These are phyloP conservation scores for Carpinus viminea DNA, from an alignment of 306 rosid genomes.

Conservation along the genomic window DNA sequence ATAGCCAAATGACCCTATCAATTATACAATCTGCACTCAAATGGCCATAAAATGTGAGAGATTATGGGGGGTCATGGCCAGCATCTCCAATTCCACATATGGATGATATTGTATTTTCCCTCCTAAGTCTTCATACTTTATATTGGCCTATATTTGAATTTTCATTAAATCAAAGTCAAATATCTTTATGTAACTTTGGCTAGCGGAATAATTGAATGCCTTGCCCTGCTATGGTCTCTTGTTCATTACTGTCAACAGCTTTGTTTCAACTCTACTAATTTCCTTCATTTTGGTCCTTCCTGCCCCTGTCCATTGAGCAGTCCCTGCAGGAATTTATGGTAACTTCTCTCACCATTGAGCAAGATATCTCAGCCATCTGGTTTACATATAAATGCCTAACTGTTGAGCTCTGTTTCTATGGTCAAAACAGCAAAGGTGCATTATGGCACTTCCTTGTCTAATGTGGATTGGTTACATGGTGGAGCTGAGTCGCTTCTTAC, in stretches of 20 bases:
- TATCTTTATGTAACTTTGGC: not conserved
- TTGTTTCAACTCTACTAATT: slow-evolving; percentile 29
- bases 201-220: not conserved
- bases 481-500: slow-evolving; percentile 91
- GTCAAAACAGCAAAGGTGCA: slow-evolving; percentile 74
- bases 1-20: not conserved
- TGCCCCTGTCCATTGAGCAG: slow-evolving; percentile 40
- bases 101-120: not conserved
- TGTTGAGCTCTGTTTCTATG: slow-evolving; percentile 20
- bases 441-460: slow-evolving; percentile 85
- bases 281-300: slow-evolving; percentile 26
- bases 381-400: slow-evolving; percentile 7
- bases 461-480: slow-evolving; percentile 96
- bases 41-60: not conserved
- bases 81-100: not conserved
- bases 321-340: slow-evolving; percentile 98
- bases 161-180: not conserved
- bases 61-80: not conserved
- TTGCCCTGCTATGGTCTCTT: not conserved
- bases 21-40: not conserved
- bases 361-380: not conserved
- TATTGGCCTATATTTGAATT: not conserved
- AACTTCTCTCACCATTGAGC: slow-evolving; percentile 20
- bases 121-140: not conserved
- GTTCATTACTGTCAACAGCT: slow-evolving; percentile 5